A percentile compares a stretch with the other conserved stretches of the same genome.
These are phyloP conservation scores for Curvularia lunata DNA, from an alignment of 2,329 filamentous ascomycete genomes.

Conservation along the genomic window DNA sequence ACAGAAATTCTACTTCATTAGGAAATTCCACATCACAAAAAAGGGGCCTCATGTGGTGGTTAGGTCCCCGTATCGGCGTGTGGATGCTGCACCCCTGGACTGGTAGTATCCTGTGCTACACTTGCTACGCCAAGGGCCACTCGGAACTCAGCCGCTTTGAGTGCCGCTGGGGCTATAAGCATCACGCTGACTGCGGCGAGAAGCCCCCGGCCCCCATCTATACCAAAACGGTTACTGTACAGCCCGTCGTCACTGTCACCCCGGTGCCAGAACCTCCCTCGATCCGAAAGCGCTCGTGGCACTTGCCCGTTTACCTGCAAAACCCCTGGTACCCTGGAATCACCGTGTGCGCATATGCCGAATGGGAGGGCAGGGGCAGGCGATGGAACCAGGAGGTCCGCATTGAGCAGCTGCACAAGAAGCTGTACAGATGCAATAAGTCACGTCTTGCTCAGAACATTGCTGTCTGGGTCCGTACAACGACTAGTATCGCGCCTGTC, in stretches of 20 bases:
- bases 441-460: neutral
- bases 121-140: slow-evolving; percentile 29
- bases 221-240: slow-evolving; percentile 8
- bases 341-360: slow-evolving; percentile 25
- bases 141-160: slow-evolving; percentile 20
- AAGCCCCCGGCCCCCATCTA: slow-evolving; percentile 1
- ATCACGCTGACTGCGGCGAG: slow-evolving; percentile 13
- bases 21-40: neutral
- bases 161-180: slow-evolving; percentile 21
- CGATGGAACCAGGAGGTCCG: slow-evolving; percentile 16
- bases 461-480: neutral
- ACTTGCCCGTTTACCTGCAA: slow-evolving; percentile 22
- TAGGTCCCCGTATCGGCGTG: slow-evolving; percentile 16
- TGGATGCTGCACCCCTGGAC: slow-evolving; percentile 41
- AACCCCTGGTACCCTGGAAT: slow-evolving; percentile 19
- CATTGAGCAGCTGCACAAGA: slow-evolving; percentile 16
- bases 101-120: slow-evolving; percentile 26
- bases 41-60: neutral
- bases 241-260: slow-evolving; percentile 1
- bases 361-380: slow-evolving; percentile 33
- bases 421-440: slow-evolving; percentile 6
- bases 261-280: neutral
- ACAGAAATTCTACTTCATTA: neutral
- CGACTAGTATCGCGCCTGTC: neutral
- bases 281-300: slow-evolving; percentile 26